Evolutionary conservation across 1,284 basidiomycete genomes (phyloP), one percentile per base, ranked within the genome.

Genomic region (Apiotrichum brassicae): DNA sequence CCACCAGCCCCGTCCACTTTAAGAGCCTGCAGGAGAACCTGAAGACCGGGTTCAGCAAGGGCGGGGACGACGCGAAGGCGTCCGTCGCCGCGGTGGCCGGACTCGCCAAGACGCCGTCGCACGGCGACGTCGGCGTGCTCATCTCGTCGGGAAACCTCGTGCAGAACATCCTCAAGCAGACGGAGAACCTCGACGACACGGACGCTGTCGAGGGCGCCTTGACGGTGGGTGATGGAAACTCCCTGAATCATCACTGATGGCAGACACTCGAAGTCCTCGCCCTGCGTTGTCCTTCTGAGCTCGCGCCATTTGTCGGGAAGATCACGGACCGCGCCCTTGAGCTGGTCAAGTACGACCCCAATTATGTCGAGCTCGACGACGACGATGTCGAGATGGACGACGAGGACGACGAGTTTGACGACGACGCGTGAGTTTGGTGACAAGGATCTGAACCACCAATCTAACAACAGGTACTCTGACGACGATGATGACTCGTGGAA

Each of bases 401-500:
- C 11, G 70, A 72, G 23, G 74, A 75, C 13, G 72, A 75, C 35
- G 69, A 76, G 19, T 73, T 86, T 1, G 89, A 88, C 6, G 86
- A 89, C 1, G 85, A 83, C 32, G 85, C 80, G 25, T 85, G 84
- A 46, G 79, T 83, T 18, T 59, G 14, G 8, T 30, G 8, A 8
- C 83, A n/a, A 86, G 81, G 83, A 16, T 18, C 18, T 18, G 7
- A 14, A 35, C 38, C 28, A 16, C 37, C n/a, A n/a, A n/a, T n/a
- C 14, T 5, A 5, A 20, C 49, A 50, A 3, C 56, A 90, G 87
- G 58, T 97, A 97, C 69, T 91, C 90, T 7, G 94, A 99, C 62
- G 94, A 98, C 59, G 95, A 98, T 66, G 95, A 98, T 67, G 86
- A 89, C n/a, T 97, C 93, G 0, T 98, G 97, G 82, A 97, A 97